Conservation (phyloP, 345 rosid genomes). For the Populus euphratica region DNA sequence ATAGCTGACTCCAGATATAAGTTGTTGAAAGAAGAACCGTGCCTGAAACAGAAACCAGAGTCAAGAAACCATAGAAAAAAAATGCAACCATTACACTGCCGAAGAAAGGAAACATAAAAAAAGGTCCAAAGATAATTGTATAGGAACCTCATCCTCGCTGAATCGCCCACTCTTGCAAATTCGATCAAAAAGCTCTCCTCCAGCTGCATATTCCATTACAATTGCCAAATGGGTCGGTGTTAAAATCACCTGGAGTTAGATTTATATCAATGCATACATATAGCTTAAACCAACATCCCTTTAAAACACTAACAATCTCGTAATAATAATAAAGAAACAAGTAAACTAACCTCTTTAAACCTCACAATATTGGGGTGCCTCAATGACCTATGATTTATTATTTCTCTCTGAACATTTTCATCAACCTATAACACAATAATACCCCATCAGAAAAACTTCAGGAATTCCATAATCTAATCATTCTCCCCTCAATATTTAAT, state of each 20-base stretch:
- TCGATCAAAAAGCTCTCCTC: constrained; percentile 38
- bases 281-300: not conserved
- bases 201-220: constrained; percentile 38
- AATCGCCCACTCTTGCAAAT: constrained; percentile 28
- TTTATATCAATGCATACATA: not conserved
- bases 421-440: constrained; percentile 23
- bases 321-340: not conserved
- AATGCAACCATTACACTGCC: not conserved
- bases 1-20: constrained; percentile 34
- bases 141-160: constrained; percentile 30
- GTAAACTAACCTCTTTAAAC: constrained; percentile 31
- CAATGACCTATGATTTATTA: constrained; percentile 31
- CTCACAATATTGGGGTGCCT: constrained; percentile 36
- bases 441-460: not conserved
- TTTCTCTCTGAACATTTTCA: constrained; percentile 36
- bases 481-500: not conserved
- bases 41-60: constrained; percentile 22
- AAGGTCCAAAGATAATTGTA: not conserved
- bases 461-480: not conserved
- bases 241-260: constrained; percentile 24
- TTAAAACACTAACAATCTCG: not conserved
- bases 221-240: constrained; percentile 34
- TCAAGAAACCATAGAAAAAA: not conserved
- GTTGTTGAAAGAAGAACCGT: constrained; percentile 36
- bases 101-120: too few relatives aligned